Evolutionary conservation across 2,329 filamentous ascomycete species (phyloP), one percentile per base, ranked within the genome.

Genomic region (Albophoma yamanashiensis): DNA sequence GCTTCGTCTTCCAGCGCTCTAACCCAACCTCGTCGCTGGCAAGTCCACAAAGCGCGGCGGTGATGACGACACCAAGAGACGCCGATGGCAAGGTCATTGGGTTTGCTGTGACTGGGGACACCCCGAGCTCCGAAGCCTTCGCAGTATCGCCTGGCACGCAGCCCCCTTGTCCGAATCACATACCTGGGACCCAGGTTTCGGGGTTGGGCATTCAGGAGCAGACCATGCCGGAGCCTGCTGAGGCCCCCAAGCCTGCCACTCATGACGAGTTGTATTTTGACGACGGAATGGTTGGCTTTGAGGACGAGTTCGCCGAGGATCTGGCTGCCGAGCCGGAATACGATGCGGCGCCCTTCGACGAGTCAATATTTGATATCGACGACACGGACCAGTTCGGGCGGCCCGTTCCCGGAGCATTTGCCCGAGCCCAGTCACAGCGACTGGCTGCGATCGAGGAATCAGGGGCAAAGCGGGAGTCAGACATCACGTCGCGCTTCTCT

Each of bases 241-340:
- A 59, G 22, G 56, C 62, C 12, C 56, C 62, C 2, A 60, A 59
- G 31, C 45, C 59, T n/a, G 36, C 59, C 3, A 64, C 60, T 3
- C 79, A 83, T 40, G 85, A 88, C 64, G 87, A 90, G 63, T 74
- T 89, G 38, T 90, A 89, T 69, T 91, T 87, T 67, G 85, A 89
- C 63, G 85, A 85, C 67, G 86, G 85, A 2, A 72, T 84, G 64
- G 78, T 81, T 17, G 79, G 60, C 72, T 83, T 67, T 59, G 74
- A 77, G 47, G 68, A 71, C 25, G 75, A 76, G 58, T 80, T 82
- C 65, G 76, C 78, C 9, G 77, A 76, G 60, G 76, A 78, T 57
- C 74, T 79, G 3, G 77, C 72, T 34, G 68, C 67, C 4, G 66
- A 66, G 50, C 69, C 69, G 15, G 70, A 80, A 61, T 79, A 78